Evolutionary conservation across 2,329 filamentous ascomycete genomes (phyloP).

Genomic region (Ophiostoma tasmaniense): DNA sequence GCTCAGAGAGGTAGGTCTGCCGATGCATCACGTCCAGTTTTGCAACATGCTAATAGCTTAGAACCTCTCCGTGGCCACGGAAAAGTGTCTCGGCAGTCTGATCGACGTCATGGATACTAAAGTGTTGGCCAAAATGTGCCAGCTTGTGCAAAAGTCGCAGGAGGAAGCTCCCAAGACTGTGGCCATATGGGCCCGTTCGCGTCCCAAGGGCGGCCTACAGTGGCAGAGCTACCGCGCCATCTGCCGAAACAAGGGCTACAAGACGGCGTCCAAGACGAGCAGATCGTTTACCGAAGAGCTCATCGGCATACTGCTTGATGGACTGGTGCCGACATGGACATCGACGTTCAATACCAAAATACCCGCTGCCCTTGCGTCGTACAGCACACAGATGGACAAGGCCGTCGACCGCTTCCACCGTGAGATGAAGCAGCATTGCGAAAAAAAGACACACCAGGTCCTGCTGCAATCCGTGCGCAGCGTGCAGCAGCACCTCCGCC

Average conservation of each 20-base stretch:
- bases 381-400: not conserved
- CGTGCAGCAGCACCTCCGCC: not conserved
- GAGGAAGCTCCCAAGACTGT: not conserved
- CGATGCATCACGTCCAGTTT: not conserved
- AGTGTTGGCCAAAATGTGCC: not conserved
- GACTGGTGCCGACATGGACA: not conserved
- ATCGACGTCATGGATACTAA: not conserved
- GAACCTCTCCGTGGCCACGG: not conserved
- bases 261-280: not conserved
- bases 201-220: not conserved
- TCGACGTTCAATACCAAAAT: not conserved
- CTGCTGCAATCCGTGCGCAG: not conserved
- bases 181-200: not conserved
- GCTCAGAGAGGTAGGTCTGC: not conserved
- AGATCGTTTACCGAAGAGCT: not conserved
- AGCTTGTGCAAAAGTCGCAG: not conserved
- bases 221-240: not conserved
- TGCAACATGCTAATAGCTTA: not conserved
- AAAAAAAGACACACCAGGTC: not conserved
- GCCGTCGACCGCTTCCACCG: not conserved
- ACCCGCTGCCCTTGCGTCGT: not conserved
- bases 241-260: not conserved
- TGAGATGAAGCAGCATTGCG: not conserved
- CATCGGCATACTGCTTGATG: not conserved
- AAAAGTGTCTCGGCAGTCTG: not conserved